Evolutionary conservation across 2,329 filamentous ascomycete genomes (phyloP), one percentile per base, ranked within the genome.

Genomic region (Fusarium sp.): DNA sequence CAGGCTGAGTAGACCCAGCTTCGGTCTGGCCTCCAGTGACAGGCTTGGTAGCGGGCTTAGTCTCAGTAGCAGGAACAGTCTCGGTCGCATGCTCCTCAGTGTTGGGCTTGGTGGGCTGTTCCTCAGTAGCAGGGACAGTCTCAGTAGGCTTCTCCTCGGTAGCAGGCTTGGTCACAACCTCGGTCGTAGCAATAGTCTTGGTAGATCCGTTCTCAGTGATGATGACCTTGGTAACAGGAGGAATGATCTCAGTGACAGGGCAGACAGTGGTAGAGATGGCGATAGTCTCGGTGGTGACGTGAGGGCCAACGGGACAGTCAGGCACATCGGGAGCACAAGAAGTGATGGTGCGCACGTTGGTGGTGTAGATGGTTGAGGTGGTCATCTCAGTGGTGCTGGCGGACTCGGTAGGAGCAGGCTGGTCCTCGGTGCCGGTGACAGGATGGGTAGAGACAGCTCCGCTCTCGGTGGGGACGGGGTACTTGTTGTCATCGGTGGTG

Each of bases 261-360:
- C 56, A 68, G 47, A 68, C 28, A 18, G 64, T 68, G 11, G 62
- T 68, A 2, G 64, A 68, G 21, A 68, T 32, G 12, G 63, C 56
- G 21, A 68, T 37, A 3, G 62, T 68, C 48, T 68, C 63, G 16
- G 64, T 68, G 7, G 62, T 66, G 18, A 68, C 48, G 18, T 68
- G 62, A 51, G 64, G 62, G 13, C 42, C 48, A 12, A 28, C 43
- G 9, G 62, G 58, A 8, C 64, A 68, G 20, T 68, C 23, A 2
- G 64, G 42, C 7, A 54, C 57, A 11, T 59, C 58, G 4, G 68
- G 57, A 6, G 54, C 57, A 30, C 68, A 70, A 30, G 45, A 55
- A 7, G 68, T 70, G 14, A 70, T 53, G 3, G 68, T 70, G 18
- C 40, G 49, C 27, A 69, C 42, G n/a, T 46, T 59, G 20, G 68